A percentile compares a stretch with the other conserved stretches of the same genome.
phyloP scores from a whole-genome alignment of 257 asterid species.

The Nicotiana tabacum region DNA sequence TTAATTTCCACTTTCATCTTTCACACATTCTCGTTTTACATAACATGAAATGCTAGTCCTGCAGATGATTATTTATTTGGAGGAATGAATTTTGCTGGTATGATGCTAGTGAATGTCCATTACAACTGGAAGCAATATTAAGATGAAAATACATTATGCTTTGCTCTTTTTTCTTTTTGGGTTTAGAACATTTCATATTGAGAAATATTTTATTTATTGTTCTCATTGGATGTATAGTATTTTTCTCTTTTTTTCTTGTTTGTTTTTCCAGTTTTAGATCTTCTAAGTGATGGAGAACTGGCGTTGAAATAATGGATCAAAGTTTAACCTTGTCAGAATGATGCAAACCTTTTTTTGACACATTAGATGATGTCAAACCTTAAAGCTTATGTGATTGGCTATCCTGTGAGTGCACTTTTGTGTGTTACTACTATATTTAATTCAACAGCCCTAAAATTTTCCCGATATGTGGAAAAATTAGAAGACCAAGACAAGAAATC shows the following conservation, averaged over 20 bases:
- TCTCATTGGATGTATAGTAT: neutral
- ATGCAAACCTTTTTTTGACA: neutral
- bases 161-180: neutral
- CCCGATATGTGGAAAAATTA: neutral
- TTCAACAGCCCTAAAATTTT: neutral
- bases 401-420: neutral
- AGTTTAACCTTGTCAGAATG: neutral
- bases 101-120: neutral
- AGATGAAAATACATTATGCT: neutral
- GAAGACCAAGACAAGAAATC: neutral
- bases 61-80: neutral
- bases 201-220: neutral
- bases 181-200: neutral
- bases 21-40: neutral
- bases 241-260: neutral
- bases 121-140: neutral
- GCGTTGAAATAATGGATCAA: neutral
- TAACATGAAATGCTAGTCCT: neutral
- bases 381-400: neutral
- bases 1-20: neutral
- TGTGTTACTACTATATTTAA: neutral
- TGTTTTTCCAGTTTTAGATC: neutral
- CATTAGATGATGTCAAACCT: neutral
- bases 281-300: neutral
- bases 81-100: neutral